Evolutionary conservation across 345 rosid species (phyloP), one percentile per base, ranked within the genome.

Genomic region (Eucalyptus coolabah): DNA sequence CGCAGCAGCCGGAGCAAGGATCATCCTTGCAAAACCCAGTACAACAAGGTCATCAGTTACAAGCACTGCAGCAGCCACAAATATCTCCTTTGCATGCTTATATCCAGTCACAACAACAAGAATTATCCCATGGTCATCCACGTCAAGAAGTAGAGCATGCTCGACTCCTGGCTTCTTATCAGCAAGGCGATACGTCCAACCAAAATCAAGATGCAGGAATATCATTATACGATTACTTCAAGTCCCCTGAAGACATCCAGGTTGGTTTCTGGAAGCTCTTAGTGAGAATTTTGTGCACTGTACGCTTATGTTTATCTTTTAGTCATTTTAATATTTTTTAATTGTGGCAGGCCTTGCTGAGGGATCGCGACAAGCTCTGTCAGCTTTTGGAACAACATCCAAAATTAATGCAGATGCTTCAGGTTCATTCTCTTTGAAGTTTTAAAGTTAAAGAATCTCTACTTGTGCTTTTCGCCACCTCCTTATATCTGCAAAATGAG

Each of bases 381-480:
- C 97, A 98, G 93, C 98, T 98, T 91, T 90, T 98, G 96, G 99
- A 98, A 94, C 98, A 96, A 91, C 96, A 98, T 92, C 99, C 99
- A 17, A 98, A 96, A 90, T 69, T 98, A 90, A 96, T 98, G 98
- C 98, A 97, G 94, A 96, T 98, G 99, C 99, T 98, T 91, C 99
- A 98, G 99, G 99, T 97, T 87, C 67, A 30, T 44, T 44, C 88
- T 85, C 19, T n/a, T 63, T 50, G 60, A 19, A 34, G 86, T 59
- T 87, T 89, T 42, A 19, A 59, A 40, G 47, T 77, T 40, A 4
- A 77, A 77, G 47, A 42, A 77, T 77, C 47, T 44, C 30, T 26
- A 40, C 47, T 77, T 13, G 13, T 77, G 4, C 85, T 77, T 72
- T 77, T 23, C 47, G 28, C 85, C 47, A 40, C 15, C 47, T 47